phyloP scores from a whole-genome alignment of 225 moss, liverwort and hornwort species.

The Asterella californica region DNA sequence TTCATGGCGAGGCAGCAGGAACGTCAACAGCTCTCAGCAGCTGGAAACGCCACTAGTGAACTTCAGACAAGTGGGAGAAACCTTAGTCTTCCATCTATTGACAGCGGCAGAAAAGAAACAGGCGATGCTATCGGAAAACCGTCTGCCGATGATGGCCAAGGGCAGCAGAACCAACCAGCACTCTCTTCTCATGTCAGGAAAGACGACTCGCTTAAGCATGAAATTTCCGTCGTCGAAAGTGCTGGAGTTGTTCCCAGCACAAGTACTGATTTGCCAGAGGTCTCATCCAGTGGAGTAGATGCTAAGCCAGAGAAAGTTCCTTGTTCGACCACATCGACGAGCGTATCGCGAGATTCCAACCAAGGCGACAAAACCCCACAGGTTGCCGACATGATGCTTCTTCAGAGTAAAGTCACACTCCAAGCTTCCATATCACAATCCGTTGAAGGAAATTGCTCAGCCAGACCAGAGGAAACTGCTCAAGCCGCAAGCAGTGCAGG shows the following conservation, averaged over 20 bases:
- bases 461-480: conserved; percentile 18
- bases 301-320: conserved; percentile 24
- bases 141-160: conserved; percentile 28
- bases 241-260: conserved; percentile 28
- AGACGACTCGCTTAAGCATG: conserved; percentile 35
- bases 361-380: conserved; percentile 35
- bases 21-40: conserved; percentile 46
- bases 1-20: conserved; percentile 84
- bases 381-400: conserved; percentile 42
- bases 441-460: conserved; percentile 6
- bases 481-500: conserved; percentile 15
- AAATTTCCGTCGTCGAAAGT: conserved; percentile 32
- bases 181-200: conserved; percentile 9
- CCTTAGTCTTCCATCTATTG: conserved; percentile 26
- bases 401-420: conserved; percentile 40
- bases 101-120: conserved; percentile 21
- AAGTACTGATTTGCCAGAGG: conserved; percentile 29
- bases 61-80: conserved; percentile 36
- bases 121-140: not conserved
- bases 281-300: conserved; percentile 25
- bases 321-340: conserved; percentile 34
- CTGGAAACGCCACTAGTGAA: conserved; percentile 20
- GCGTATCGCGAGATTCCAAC: conserved; percentile 25
- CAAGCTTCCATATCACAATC: conserved; percentile 32
- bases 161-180: not conserved